These are phyloP conservation scores for Lobosporangium transversale DNA, from an alignment of 192 early-diverging fungal species.

Conservation along the genomic window DNA sequence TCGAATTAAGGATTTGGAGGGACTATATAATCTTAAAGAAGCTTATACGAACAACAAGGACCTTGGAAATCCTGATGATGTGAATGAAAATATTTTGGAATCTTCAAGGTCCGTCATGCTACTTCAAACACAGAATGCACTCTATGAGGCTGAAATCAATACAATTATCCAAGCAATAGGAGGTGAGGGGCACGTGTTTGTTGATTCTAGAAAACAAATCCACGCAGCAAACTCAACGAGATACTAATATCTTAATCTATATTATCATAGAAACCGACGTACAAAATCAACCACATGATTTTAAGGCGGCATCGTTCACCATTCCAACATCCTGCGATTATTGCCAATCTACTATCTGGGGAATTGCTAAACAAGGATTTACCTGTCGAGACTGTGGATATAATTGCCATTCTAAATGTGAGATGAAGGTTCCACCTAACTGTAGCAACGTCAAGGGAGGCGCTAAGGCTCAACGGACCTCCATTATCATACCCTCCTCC, in stretches of 20 bases:
- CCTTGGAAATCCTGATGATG: conserved; percentile 69
- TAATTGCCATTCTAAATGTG: conserved; percentile 82
- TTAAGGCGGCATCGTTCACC: conserved; percentile 74
- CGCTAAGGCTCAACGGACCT: conserved; percentile 52
- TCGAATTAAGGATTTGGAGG: conserved; percentile 62
- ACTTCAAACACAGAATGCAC: conserved; percentile 54
- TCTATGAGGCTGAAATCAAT: conserved; percentile 69
- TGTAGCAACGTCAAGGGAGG: conserved; percentile 68
- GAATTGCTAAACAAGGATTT: conserved; percentile 75
- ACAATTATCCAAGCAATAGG: conserved; percentile 70
- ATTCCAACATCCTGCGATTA: conserved; percentile 82
- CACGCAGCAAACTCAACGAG: too few relatives aligned
- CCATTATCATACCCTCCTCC: conserved; percentile 21
- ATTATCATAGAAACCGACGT: conserved; percentile 63
- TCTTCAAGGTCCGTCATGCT: conserved; percentile 61
- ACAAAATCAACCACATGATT: conserved; percentile 66
- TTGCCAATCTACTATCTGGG: conserved; percentile 82
- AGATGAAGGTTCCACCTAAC: conserved; percentile 77
- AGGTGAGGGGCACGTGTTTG: conserved; percentile 49
- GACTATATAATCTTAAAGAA: conserved; percentile 58
- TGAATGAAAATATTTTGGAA: conserved; percentile 66
- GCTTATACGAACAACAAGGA: conserved; percentile 60
- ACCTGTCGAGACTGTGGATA: conserved; percentile 76
- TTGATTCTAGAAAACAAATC: neutral
- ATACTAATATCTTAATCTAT: too few relatives aligned